A percentile compares a stretch with the other conserved stretches of the same genome.
Evolutionary conservation across 331 rosid species (phyloP).

Genomic region (Rhamnella rubrinervis): DNA sequence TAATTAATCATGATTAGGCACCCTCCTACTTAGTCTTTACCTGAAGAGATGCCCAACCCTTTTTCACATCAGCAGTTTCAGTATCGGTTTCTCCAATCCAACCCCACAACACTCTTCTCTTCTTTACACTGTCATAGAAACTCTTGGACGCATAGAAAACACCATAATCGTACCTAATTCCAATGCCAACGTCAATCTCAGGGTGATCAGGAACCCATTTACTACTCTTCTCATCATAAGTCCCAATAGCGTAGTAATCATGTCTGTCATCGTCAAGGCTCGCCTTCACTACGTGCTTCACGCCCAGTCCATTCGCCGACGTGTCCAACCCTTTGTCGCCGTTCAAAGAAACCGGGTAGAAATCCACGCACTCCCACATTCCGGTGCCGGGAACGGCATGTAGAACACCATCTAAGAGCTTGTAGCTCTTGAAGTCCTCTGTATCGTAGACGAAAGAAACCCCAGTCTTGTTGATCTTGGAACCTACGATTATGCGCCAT

Average conservation of each 20-base stretch:
- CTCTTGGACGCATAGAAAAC: constrained; percentile 79
- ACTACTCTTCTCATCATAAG: constrained; percentile 53
- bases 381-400: constrained; percentile 68
- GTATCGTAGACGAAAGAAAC: constrained; percentile 70
- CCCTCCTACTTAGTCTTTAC: constrained; percentile 21
- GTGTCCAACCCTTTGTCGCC: constrained; percentile 57
- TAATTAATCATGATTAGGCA: background rate
- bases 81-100: constrained; percentile 89
- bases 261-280: constrained; percentile 70
- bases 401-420: constrained; percentile 47
- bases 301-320: constrained; percentile 45
- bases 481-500: constrained; percentile 73
- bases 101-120: constrained; percentile 85
- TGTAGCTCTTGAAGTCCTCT: constrained; percentile 52
- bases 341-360: constrained; percentile 53
- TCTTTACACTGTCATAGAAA: constrained; percentile 51
- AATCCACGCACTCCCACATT: constrained; percentile 95
- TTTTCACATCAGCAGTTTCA: constrained; percentile 66
- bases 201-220: constrained; percentile 54
- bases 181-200: constrained; percentile 67
- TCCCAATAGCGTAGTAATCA: constrained; percentile 80
- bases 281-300: constrained; percentile 71
- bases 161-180: constrained; percentile 75
- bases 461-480: constrained; percentile 63
- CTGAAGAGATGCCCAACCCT: constrained; percentile 91